These are phyloP conservation scores for Aspergillus avenaceus DNA, from an alignment of 495 filamentous ascomycete genomes.

Conservation along the genomic window DNA sequence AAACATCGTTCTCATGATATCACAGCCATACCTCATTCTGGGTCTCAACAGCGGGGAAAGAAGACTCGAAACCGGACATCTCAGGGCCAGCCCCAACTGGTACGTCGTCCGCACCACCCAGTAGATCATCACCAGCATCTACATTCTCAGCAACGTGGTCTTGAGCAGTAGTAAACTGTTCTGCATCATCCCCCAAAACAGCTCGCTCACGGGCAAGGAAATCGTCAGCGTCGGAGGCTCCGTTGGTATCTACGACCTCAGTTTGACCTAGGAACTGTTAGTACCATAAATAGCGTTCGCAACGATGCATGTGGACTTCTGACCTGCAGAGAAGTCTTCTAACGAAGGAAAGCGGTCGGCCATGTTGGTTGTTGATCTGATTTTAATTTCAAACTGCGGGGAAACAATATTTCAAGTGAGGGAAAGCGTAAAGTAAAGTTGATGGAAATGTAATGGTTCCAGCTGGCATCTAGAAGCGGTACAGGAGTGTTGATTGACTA, in stretches of 20 bases:
- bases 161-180: conserved; percentile 77
- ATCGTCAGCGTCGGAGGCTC: conserved; percentile 55
- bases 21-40: conserved; percentile 66
- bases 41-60: conserved; percentile 79
- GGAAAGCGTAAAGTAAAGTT: conserved; percentile 7
- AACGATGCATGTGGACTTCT: conserved; percentile 26
- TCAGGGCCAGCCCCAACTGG: conserved; percentile 38
- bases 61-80: conserved; percentile 74
- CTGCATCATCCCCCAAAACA: conserved; percentile 83
- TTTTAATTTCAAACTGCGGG: background rate
- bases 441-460: conserved; percentile 17
- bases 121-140: conserved; percentile 64
- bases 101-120: conserved; percentile 57
- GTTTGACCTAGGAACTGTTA: conserved; percentile 54
- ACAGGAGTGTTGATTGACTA: conserved; percentile 10
- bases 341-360: conserved; percentile 94
- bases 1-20: background rate
- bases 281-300: conserved; percentile 4
- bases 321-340: conserved; percentile 92
- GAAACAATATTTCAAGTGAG: background rate
- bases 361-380: conserved; percentile 47
- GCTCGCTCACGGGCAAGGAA: conserved; percentile 90
- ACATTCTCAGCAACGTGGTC: conserved; percentile 59
- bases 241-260: conserved; percentile 44
- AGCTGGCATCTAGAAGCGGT: conserved; percentile 25